Evolutionary conservation across 495 filamentous ascomycete genomes (phyloP).

Genomic region (Penicillium samsonianum): DNA sequence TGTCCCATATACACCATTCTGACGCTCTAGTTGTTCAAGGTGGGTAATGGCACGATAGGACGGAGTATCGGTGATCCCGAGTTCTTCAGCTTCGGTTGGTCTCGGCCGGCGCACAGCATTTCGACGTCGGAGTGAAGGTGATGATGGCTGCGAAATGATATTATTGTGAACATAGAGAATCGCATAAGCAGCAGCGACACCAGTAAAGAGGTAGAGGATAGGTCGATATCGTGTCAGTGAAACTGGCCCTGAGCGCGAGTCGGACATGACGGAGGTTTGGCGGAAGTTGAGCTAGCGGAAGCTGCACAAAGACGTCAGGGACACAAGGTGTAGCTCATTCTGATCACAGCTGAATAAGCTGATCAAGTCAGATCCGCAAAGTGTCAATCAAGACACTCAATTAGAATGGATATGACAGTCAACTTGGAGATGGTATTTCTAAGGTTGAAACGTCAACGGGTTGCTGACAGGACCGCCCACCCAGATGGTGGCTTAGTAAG

Average conservation of each 20-base stretch:
- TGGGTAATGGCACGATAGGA: constrained; percentile 47
- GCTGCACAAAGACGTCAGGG: constrained; percentile 26
- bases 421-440: constrained; percentile 3
- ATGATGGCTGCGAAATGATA: constrained; percentile 30
- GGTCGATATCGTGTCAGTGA: constrained; percentile 52
- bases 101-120: constrained; percentile 47
- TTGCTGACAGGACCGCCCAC: background rate
- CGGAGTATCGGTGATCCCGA: constrained; percentile 32
- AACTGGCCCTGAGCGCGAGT: constrained; percentile 35
- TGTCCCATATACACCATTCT: constrained; percentile 51
- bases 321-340: constrained; percentile 13
- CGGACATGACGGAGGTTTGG: constrained; percentile 40
- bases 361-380: background rate
- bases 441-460: constrained; percentile 2
- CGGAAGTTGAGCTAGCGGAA: constrained; percentile 22
- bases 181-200: constrained; percentile 51
- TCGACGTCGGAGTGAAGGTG: constrained; percentile 46
- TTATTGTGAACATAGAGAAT: constrained; percentile 49
- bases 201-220: constrained; percentile 50
- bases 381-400: background rate
- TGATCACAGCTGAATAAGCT: background rate
- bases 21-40: constrained; percentile 46
- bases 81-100: constrained; percentile 34
- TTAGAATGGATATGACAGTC: background rate
- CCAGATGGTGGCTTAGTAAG: constrained; percentile 3